phyloP scores from a whole-genome alignment of 805 yeast species.

The Kuraishia borneana region DNA sequence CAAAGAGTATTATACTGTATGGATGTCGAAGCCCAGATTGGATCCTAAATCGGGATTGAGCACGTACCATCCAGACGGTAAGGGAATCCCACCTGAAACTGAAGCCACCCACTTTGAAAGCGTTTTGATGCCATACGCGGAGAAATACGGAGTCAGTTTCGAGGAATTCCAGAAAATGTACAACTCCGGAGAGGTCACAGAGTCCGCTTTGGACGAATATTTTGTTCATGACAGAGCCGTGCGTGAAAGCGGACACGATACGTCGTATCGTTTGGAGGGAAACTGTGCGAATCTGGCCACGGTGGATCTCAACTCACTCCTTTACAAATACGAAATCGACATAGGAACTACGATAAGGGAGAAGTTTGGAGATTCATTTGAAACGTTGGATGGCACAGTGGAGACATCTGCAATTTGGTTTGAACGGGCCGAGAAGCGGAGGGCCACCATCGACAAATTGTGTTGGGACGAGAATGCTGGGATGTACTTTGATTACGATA shows the following conservation, averaged over 20 bases:
- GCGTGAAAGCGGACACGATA: conserved; percentile 94
- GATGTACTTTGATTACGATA: conserved; percentile 76
- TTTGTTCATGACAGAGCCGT: conserved; percentile 90
- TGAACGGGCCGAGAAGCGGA: conserved; percentile 42
- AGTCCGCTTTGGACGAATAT: conserved; percentile 80
- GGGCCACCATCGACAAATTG: conserved; percentile 46
- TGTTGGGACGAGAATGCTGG: conserved; percentile 78
- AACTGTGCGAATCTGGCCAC: conserved; percentile 85
- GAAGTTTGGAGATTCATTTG: conserved; percentile 40
- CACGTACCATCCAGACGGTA: conserved; percentile 81
- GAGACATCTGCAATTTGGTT: conserved; percentile 53
- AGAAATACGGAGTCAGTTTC: conserved; percentile 44
- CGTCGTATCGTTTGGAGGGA: conserved; percentile 83
- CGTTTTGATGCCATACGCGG: conserved; percentile 55
- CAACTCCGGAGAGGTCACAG: conserved; percentile 52
- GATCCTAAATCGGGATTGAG: conserved; percentile 73
- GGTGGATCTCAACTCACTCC: conserved; percentile 73
- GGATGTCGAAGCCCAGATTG: conserved; percentile 67
- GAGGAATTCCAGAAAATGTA: conserved; percentile 62
- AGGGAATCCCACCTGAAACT: conserved; percentile 96
- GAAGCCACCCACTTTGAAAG: conserved; percentile 80
- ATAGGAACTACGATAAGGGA: conserved; percentile 54
- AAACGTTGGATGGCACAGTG: conserved; percentile 21
- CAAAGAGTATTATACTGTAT: conserved; percentile 71
- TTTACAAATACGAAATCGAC: conserved; percentile 85